These are phyloP conservation scores for Cercospora sp. DNA, from an alignment of 2,329 filamentous ascomycete species.

Conservation along the genomic window DNA sequence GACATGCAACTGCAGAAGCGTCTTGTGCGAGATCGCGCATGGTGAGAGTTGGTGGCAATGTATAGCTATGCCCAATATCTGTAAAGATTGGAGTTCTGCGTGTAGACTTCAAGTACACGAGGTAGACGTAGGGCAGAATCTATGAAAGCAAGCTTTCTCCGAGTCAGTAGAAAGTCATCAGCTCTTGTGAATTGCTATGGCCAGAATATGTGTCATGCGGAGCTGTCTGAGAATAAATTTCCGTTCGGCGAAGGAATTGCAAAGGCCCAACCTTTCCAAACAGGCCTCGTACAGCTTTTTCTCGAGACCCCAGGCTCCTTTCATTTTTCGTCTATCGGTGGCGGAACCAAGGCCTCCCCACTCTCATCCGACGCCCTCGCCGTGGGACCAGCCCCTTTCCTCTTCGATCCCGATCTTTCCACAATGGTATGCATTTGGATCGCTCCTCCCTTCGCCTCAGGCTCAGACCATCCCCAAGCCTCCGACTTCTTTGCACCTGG, in stretches of 20 bases:
- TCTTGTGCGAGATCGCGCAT: neutral
- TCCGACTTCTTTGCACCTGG: neutral
- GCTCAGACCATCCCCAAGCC: slow-evolving; percentile 3
- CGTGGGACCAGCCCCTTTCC: neutral
- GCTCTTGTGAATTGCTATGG: too few species aligned
- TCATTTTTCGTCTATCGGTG: neutral
- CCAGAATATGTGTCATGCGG: too few species aligned
- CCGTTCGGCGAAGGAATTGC: too few species aligned
- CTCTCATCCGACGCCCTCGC: slow-evolving; percentile 5
- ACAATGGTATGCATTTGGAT: slow-evolving; percentile 9
- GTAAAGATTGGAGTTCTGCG: neutral
- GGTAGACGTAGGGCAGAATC: neutral
- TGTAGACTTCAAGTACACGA: neutral
- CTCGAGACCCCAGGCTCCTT: neutral
- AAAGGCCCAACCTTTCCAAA: too few species aligned
- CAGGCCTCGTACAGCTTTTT: neutral
- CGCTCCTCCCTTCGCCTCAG: neutral
- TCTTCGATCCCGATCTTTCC: neutral
- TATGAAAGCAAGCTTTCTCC: neutral
- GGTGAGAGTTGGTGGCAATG: neutral
- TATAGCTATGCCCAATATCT: too few species aligned
- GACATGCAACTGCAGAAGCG: neutral
- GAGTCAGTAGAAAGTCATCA: neutral
- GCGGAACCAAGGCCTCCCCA: neutral
- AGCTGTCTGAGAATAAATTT: too few species aligned